A percentile compares a stretch with the other conserved stretches of the same genome.
phyloP scores from a whole-genome alignment of 2,329 filamentous ascomycete genomes.

The Thermothelomyces thermophilus region DNA sequence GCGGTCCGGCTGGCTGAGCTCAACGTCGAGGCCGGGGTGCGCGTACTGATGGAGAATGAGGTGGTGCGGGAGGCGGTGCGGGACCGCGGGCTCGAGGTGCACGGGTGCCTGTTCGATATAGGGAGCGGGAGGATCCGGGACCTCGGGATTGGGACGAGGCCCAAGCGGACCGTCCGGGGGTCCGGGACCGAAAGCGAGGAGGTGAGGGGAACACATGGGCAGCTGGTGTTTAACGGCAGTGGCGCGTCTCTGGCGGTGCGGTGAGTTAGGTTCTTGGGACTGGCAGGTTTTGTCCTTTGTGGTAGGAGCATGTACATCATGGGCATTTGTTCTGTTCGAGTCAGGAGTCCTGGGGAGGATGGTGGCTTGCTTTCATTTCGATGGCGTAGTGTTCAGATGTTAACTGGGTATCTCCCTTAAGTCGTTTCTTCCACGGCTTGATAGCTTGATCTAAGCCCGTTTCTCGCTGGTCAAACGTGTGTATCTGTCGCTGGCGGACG shows the following conservation, averaged over 20 bases:
- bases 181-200: conserved; percentile 28
- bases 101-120: conserved; percentile 71
- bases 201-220: conserved; percentile 42
- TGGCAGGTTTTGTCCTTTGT: too few relatives aligned
- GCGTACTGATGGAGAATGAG: conserved; percentile 61
- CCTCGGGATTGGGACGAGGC: conserved; percentile 38
- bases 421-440: too few relatives aligned
- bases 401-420: too few relatives aligned
- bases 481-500: neutral
- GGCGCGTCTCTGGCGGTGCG: conserved; percentile 33
- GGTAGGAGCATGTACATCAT: too few relatives aligned
- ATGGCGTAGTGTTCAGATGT: too few relatives aligned
- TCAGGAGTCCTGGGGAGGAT: too few relatives aligned
- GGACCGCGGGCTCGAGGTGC: conserved; percentile 65
- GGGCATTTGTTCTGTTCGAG: too few relatives aligned
- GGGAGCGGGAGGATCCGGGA: conserved; percentile 42
- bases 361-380: too few relatives aligned
- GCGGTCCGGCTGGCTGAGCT: conserved; percentile 63
- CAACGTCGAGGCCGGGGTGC: conserved; percentile 65
- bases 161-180: neutral
- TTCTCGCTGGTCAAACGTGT: too few relatives aligned
- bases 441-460: too few relatives aligned
- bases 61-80: conserved; percentile 63
- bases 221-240: conserved; percentile 42
- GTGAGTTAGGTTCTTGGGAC: conserved; percentile 8